Evolutionary conservation across 2,329 filamentous ascomycete species (phyloP).

Genomic region (Pyricularia pennisetigena): DNA sequence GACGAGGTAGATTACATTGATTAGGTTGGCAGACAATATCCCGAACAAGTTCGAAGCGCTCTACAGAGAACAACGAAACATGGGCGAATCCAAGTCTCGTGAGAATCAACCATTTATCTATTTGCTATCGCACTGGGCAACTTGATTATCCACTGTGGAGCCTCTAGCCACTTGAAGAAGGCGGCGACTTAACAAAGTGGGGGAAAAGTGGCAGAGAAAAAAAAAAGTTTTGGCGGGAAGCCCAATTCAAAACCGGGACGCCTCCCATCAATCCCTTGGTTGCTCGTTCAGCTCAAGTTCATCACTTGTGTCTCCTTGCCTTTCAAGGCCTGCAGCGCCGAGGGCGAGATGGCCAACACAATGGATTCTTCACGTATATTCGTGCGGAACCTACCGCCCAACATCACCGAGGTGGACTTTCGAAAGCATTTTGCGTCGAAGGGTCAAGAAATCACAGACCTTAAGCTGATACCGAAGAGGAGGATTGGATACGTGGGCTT

Average conservation of each 20-base stretch:
- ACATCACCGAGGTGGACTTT: constrained; percentile 75
- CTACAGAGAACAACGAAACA: neutral
- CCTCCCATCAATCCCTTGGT: neutral
- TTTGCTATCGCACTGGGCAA: neutral
- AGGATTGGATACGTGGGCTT: constrained; percentile 95
- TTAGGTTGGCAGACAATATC: neutral
- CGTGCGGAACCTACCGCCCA: constrained; percentile 73
- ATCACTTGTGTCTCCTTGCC: neutral
- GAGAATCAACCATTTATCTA: neutral
- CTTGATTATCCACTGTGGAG: neutral
- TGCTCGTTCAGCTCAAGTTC: neutral
- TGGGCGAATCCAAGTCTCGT: neutral
- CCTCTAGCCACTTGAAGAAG: neutral
- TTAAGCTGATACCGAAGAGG: constrained; percentile 81
- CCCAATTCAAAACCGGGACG: neutral
- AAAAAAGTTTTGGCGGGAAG: neutral
- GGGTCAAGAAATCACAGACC: constrained; percentile 73
- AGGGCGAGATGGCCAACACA: constrained; percentile 10
- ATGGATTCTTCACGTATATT: constrained; percentile 61
- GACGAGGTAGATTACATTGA: neutral
- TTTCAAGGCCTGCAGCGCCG: neutral
- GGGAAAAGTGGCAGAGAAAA: neutral
- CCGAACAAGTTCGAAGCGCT: neutral
- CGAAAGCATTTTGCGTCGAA: constrained; percentile 74
- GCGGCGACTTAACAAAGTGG: neutral